Base-by-base conservation (phyloP, 345 rosid species). In the Limnanthes douglasii region DNA sequence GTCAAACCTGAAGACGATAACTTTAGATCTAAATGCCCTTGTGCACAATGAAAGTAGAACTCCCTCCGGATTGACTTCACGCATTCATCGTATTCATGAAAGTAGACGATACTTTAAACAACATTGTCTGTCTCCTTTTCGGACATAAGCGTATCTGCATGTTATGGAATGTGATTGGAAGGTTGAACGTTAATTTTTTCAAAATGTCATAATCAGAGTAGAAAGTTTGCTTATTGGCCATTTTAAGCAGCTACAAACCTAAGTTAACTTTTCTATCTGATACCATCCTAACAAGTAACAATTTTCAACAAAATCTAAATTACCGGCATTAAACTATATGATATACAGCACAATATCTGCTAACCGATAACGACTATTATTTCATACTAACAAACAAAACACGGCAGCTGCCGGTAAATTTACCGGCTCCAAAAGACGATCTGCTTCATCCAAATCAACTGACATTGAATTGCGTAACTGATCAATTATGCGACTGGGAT, bases 401-500 rank as follows among this genome's bases (percentile, higher is more conserved):
- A 41, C 37, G 11, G 45, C 1, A 48, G 20, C 3, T 53, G 17
- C 16, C 3, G 22, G 28, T 37, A 54, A 42, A 36, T 5, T 11
- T 74, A 90, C 95, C 95, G 84, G 73, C 57, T 90, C 98, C 0
- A 90, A 57, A 51, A 90, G 86, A 22, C 94, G 92, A 59, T 84
- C 98, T 38, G 98, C 98, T 58, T 90, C 95, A 30, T 90, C 95
- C 61, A 84, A 65, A 56, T 72, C 79, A 26, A 90, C 92, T 3
- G 94, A 90, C 86, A 74, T 77, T 21, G 98, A 68, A 68, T 90
- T 90, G 43, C 94, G 78, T 48, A 90, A 66, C 62, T 90, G 98
- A 60, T 90, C 98, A 45, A 90, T 84, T 84, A 90, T 72, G 34
- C 98, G 81, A 18, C 98, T 94, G 40, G 95, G 95, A 46, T 94